Evolutionary conservation across 208 protist species (phyloP).

Genomic region (Vickermania spadyakhi): DNA sequence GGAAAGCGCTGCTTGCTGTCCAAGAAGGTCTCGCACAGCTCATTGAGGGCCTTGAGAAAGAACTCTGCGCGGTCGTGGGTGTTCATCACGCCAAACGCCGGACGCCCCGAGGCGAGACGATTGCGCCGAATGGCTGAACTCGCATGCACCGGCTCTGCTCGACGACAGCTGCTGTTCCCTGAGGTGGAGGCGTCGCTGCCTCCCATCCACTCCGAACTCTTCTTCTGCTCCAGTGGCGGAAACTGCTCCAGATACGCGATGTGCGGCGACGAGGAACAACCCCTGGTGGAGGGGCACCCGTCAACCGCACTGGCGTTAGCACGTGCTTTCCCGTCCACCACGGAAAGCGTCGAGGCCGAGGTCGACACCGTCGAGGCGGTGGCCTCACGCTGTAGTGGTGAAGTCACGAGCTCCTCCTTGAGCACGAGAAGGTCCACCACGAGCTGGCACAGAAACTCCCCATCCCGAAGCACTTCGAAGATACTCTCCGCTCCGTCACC

Average conservation of each 20-base stretch:
- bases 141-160: not conserved
- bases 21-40: constrained; percentile 34
- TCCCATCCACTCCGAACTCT: not conserved
- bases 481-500: not conserved
- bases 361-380: not conserved
- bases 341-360: not conserved
- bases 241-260: not conserved
- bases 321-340: too few relatives aligned
- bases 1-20: constrained; percentile 9
- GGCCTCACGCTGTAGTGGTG: not conserved
- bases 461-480: not conserved
- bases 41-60: constrained; percentile 25
- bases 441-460: not conserved
- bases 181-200: too few relatives aligned
- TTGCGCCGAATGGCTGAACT: not conserved
- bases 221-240: not conserved
- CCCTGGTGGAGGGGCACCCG: not conserved
- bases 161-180: too few relatives aligned
- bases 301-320: too few relatives aligned
- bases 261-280: not conserved
- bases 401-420: not conserved
- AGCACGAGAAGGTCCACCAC: not conserved
- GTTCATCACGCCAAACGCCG: constrained; percentile 18
- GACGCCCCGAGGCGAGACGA: constrained; percentile 2
- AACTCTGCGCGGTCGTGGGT: constrained; percentile 18